phyloP scores from a whole-genome alignment of 2,329 filamentous ascomycete genomes.

The Calonectria crousiana region DNA sequence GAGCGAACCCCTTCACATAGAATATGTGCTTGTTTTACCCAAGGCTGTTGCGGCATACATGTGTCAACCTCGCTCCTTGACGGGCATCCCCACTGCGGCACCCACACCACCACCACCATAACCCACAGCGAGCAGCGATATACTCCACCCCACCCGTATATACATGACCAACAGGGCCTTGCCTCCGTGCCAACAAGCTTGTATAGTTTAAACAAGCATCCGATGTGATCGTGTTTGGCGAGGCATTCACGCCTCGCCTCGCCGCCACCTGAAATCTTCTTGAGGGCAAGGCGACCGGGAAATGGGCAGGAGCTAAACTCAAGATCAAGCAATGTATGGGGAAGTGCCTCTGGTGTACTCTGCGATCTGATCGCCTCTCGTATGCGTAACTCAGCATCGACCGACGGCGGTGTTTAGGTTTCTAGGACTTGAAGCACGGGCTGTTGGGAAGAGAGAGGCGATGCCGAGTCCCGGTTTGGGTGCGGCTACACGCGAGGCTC shows the following conservation, averaged over 20 bases:
- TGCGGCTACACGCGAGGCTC: neutral
- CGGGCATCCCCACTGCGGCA: neutral
- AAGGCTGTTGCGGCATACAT: neutral
- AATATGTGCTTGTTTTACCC: neutral
- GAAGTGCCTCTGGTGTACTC: neutral
- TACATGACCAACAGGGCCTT: neutral
- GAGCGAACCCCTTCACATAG: neutral
- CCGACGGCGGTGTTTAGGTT: neutral
- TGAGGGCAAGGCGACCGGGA: neutral
- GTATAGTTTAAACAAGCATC: constrained; percentile 13
- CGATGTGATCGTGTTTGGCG: neutral
- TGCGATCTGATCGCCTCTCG: neutral
- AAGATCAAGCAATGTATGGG: neutral
- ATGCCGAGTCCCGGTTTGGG: neutral
- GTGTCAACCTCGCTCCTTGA: neutral
- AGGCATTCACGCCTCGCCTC: neutral
- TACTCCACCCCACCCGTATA: neutral
- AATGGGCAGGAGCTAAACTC: neutral
- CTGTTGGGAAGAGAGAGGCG: neutral
- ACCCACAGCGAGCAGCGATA: neutral
- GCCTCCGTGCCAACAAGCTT: neutral
- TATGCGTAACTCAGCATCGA: neutral
- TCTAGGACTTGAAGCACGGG: neutral
- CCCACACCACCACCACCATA: constrained; percentile 3
- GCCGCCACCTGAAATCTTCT: neutral